Percentiles rank a stretch among this genome's conserved stretches.
These are phyloP conservation scores for Cordia subcordata DNA, from an alignment of 257 asterid genomes.

Conservation along the genomic window DNA sequence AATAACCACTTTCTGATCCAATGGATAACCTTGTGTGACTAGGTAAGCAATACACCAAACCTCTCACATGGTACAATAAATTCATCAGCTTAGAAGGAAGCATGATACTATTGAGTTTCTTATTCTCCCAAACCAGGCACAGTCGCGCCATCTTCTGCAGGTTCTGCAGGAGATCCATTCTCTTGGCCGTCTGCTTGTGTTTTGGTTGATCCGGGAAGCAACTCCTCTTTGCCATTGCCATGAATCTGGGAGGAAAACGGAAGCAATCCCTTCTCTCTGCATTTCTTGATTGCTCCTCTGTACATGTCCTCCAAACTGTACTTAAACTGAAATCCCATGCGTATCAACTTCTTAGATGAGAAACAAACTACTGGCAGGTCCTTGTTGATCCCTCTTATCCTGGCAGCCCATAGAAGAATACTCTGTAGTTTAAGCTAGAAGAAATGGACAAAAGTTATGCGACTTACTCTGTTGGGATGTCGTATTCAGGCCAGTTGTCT, in stretches of 20 bases:
- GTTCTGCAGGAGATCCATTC: slow-evolving; percentile 2
- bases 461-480: slow-evolving; percentile 67
- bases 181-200: slow-evolving; percentile 13
- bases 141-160: neutral
- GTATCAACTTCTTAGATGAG: slow-evolving; percentile 68
- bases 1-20: too few relatives aligned
- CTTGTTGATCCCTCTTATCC: slow-evolving; percentile 74
- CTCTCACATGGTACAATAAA: too few relatives aligned
- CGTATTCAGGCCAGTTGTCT: slow-evolving; percentile 84
- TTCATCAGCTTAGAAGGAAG: too few relatives aligned
- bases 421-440: too few relatives aligned
- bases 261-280: slow-evolving; percentile 68
- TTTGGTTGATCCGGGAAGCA: slow-evolving; percentile 10
- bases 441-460: neutral
- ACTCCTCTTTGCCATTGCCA: slow-evolving; percentile 29
- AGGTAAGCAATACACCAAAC: too few relatives aligned
- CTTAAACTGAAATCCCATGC: slow-evolving; percentile 71
- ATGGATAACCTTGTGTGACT: too few relatives aligned
- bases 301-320: slow-evolving; percentile 79
- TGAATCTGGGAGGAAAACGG: slow-evolving; percentile 45
- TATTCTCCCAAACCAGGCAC: neutral
- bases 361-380: slow-evolving; percentile 57
- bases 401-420: too few relatives aligned
- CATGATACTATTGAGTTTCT: too few relatives aligned
- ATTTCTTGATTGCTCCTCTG: slow-evolving; percentile 69